A percentile compares a stretch with the other conserved stretches of the same genome.
Evolutionary conservation across 2,329 filamentous ascomycete genomes (phyloP).

Genomic region (Ceratocystis harringtonii): DNA sequence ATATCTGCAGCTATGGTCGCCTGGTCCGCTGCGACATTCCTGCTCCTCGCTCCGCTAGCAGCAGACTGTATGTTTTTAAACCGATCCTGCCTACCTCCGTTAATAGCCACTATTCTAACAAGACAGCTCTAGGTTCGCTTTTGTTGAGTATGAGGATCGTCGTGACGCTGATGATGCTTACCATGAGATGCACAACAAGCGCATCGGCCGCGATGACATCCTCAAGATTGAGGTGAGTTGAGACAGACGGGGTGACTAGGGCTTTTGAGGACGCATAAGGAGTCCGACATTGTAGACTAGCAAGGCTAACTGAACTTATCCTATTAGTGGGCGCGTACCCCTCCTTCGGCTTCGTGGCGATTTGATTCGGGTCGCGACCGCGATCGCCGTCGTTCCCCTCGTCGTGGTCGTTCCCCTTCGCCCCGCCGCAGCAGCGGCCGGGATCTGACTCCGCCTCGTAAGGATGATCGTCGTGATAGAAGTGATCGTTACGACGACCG

Average conservation of each 20-base stretch:
- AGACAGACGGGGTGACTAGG: no score
- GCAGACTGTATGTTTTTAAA: slow-evolving; percentile 65
- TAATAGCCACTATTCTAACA: not conserved
- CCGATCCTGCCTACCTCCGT: not conserved
- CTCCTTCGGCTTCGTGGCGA: slow-evolving; percentile 93
- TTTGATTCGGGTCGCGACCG: slow-evolving; percentile 84
- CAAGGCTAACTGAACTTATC: slow-evolving; percentile 15
- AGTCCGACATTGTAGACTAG: not conserved
- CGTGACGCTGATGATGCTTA: slow-evolving; percentile 98
- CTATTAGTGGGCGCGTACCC: slow-evolving; percentile 85
- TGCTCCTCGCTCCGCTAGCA: slow-evolving; percentile 81
- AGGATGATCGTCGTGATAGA: slow-evolving; percentile 71
- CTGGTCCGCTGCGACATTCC: slow-evolving; percentile 98
- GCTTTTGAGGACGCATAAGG: not conserved
- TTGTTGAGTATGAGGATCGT: slow-evolving; percentile 97
- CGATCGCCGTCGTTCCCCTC: slow-evolving; percentile 48
- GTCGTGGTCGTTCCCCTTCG: slow-evolving; percentile 56
- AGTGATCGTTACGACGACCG: slow-evolving; percentile 61
- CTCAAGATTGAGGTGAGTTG: slow-evolving; percentile 84
- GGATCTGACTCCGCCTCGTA: slow-evolving; percentile 65
- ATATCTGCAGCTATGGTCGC: slow-evolving; percentile 64
- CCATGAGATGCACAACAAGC: slow-evolving; percentile 99
- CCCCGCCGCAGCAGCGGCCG: slow-evolving; percentile 62
- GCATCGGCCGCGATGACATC: slow-evolving; percentile 84
- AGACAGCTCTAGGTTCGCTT: slow-evolving; percentile 57